These are phyloP conservation scores for Terana coerulea DNA, from an alignment of 768 basidiomycete genomes.

Conservation along the genomic window DNA sequence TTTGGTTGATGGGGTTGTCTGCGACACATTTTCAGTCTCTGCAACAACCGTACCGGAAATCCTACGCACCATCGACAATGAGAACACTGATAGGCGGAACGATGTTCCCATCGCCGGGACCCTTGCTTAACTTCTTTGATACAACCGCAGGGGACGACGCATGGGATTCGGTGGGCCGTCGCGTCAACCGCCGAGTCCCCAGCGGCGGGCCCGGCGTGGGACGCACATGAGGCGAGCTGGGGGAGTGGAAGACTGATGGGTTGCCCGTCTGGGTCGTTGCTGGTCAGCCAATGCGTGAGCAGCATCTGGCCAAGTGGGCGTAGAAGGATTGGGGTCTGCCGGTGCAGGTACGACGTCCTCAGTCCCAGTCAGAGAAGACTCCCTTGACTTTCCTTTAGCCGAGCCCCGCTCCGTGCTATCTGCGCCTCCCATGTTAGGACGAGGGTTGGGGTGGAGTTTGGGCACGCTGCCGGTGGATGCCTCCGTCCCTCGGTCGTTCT, in stretches of 20 bases:
- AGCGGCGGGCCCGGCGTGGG: constrained; percentile 22
- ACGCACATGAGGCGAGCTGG: constrained; percentile 22
- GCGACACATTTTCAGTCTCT: background rate
- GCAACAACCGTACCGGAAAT: background rate
- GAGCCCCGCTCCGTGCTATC: background rate
- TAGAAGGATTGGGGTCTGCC: no score
- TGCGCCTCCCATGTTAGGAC: background rate
- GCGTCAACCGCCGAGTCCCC: constrained; percentile 27
- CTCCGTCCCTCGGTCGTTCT: background rate
- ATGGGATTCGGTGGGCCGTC: constrained; percentile 28
- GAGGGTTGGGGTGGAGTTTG: background rate
- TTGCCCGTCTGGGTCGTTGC: constrained; percentile 9
- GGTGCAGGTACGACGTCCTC: constrained; percentile 7
- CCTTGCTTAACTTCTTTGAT: constrained; percentile 46
- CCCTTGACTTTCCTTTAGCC: constrained; percentile 16
- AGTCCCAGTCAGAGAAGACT: constrained; percentile 3
- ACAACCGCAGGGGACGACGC: constrained; percentile 25
- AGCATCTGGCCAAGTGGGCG: no score
- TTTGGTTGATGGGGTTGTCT: constrained; percentile 99
- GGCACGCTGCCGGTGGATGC: background rate
- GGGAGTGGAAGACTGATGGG: constrained; percentile 17
- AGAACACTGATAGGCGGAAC: constrained; percentile 97
- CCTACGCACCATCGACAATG: constrained; percentile 87
- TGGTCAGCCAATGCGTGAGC: background rate
- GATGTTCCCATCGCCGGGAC: constrained; percentile 59